These are phyloP conservation scores for Hypoxylon sp. DNA, from an alignment of 2,329 filamentous ascomycete species.

Conservation along the genomic window DNA sequence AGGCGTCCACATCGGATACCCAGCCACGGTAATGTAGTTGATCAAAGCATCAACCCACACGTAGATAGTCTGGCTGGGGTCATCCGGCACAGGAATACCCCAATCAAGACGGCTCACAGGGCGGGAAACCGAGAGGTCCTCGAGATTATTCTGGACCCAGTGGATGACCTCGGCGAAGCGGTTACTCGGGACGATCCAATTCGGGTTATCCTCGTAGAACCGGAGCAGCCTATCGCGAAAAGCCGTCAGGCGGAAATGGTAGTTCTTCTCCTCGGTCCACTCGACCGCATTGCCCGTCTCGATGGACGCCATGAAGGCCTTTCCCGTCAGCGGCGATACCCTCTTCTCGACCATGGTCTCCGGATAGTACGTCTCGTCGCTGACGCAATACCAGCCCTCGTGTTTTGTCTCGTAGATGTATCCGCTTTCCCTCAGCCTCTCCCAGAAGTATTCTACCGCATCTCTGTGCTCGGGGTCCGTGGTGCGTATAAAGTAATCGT, in stretches of 20 bases:
- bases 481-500: conserved; percentile 93
- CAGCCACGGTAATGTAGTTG: conserved; percentile 91
- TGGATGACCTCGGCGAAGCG: conserved; percentile 84
- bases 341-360: conserved; percentile 79
- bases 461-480: conserved; percentile 86
- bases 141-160: conserved; percentile 82
- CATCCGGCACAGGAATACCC: conserved; percentile 91
- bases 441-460: conserved; percentile 92
- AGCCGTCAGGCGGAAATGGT: conserved; percentile 91
- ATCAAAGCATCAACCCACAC: conserved; percentile 97
- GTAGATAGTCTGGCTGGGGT: conserved; percentile 91
- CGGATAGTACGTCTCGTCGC: conserved; percentile 97
- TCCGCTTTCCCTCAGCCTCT: conserved; percentile 79
- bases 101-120: conserved; percentile 83
- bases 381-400: conserved; percentile 96
- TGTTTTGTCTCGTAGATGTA: conserved; percentile 89
- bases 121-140: conserved; percentile 91
- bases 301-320: conserved; percentile 83
- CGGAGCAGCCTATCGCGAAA: conserved; percentile 83
- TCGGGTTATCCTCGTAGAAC: conserved; percentile 83
- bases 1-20: conserved; percentile 82
- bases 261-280: conserved; percentile 93
- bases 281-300: conserved; percentile 95
- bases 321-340: conserved; percentile 84
- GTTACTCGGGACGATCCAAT: conserved; percentile 79